Evolutionary conservation across 208 protist species (phyloP).

Genomic region (Wallacemonas sp.): DNA sequence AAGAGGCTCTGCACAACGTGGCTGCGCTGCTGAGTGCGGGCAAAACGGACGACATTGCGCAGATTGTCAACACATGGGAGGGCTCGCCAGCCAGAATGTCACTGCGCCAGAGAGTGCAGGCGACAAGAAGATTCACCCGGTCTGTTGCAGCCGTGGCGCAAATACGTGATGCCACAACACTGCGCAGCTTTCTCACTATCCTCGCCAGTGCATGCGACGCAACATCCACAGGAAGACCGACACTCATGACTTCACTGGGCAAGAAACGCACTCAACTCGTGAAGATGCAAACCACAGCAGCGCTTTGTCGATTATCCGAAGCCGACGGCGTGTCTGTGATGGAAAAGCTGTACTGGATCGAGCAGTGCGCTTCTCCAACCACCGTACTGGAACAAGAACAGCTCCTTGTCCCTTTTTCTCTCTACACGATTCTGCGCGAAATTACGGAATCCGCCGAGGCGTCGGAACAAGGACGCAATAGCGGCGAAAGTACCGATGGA

Average conservation of each 20-base stretch:
- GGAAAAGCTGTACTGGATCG: constrained; percentile 25
- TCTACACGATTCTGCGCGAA: constrained; percentile 11
- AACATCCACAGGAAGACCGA: neutral
- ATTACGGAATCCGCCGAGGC: neutral
- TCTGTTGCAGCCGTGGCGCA: neutral
- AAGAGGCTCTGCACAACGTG: neutral
- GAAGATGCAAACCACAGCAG: neutral
- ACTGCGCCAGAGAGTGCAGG: neutral
- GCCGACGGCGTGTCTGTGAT: constrained; percentile 15
- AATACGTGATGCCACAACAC: neutral
- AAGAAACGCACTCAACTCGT: neutral
- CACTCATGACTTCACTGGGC: neutral
- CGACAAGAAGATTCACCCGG: neutral
- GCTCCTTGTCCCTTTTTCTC: constrained; percentile 15
- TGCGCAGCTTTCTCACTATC: neutral
- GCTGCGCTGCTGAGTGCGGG: neutral
- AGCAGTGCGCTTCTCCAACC: constrained; percentile 7
- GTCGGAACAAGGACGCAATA: too few relatives aligned
- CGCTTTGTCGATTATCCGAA: constrained; percentile 11
- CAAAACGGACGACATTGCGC: neutral
- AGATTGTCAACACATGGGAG: neutral
- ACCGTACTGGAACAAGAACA: neutral
- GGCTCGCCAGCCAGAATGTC: neutral
- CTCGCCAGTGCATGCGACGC: neutral
- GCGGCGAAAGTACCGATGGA: neutral